phyloP scores from a whole-genome alignment of 495 filamentous ascomycete genomes.

The Lasiosphaeris hirsuta region DNA sequence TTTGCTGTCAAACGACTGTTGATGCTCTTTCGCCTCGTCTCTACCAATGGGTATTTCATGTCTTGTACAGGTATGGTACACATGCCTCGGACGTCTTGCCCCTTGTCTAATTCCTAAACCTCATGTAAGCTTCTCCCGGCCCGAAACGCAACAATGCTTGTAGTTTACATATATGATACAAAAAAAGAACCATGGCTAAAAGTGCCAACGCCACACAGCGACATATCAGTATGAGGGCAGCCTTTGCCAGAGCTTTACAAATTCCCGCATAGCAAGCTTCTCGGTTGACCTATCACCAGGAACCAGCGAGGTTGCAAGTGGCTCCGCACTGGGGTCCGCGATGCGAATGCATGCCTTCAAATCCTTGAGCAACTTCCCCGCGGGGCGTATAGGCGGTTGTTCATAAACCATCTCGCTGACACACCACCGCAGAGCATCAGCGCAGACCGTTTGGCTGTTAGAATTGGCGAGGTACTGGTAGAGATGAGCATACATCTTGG shows the following conservation, averaged over 20 bases:
- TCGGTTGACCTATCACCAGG: neutral
- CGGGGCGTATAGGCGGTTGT: conserved; percentile 48
- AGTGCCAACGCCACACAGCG: too few relatives aligned
- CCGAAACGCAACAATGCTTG: too few relatives aligned
- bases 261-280: conserved; percentile 10
- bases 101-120: too few relatives aligned
- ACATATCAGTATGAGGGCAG: too few relatives aligned
- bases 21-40: too few relatives aligned
- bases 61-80: too few relatives aligned
- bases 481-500: conserved; percentile 53
- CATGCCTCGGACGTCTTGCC: too few relatives aligned
- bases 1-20: too few relatives aligned
- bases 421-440: conserved; percentile 48
- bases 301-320: neutral
- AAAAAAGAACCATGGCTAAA: too few relatives aligned
- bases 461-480: conserved; percentile 51
- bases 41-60: too few relatives aligned
- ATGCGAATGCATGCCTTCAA: conserved; percentile 51
- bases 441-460: conserved; percentile 38
- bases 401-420: conserved; percentile 59
- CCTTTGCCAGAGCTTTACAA: neutral
- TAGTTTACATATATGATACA: too few relatives aligned
- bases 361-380: conserved; percentile 32
- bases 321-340: conserved; percentile 47
- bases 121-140: too few relatives aligned